Evolutionary conservation across 2,329 filamentous ascomycete species (phyloP), one percentile per base, ranked within the genome.

Genomic region (Fusarium sp.): DNA sequence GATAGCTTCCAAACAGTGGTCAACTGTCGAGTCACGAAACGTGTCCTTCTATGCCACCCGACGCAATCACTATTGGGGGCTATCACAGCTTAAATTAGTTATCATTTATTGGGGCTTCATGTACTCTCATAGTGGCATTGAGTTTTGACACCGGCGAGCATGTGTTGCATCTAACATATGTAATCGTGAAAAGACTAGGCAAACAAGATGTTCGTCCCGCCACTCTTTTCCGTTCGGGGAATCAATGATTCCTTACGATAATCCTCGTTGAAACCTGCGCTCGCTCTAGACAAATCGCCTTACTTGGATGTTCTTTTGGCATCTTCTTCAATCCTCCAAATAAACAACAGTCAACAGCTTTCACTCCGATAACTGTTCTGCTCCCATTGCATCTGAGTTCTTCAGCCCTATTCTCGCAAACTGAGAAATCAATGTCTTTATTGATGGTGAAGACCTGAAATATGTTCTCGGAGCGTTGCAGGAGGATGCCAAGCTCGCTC

Each of bases 341-440:
- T 10, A 41, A 41, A 6, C 39, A 41, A 41, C 39, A 41, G 13
- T 41, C 39, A n/a, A 41, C 13, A 6, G n/a, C 39, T n/a, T 41
- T 41, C 1, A 41, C 22, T 0, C 39, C 39, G 15, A 9, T 10
- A 0, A 1, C 15, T 15, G 22, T 15, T 41, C 39, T 41, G 22
- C 39, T 2, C 13, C 39, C 39, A 41, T 41, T 41, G 6, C 39
- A 41, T 6, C 39, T 41, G 13, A 41, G 14, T n/a, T 41, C 39
- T 1, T n/a, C 39, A 10, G n/a, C 39, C 39, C 1, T 15, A 0
- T n/a, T 41, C 5, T 41, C 39, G 3, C 39, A 41, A 9, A 5
- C 10, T 39, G 34, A 36, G 13, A 36, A 36, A 15, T 36, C 34
- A 15, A 15, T 15, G 39, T n/a, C 39, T 10, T n/a, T 4, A 8